A percentile compares a stretch with the other conserved stretches of the same genome.
These are phyloP conservation scores for Psilocybe sp. DNA, from an alignment of 768 basidiomycete genomes.

Conservation along the genomic window DNA sequence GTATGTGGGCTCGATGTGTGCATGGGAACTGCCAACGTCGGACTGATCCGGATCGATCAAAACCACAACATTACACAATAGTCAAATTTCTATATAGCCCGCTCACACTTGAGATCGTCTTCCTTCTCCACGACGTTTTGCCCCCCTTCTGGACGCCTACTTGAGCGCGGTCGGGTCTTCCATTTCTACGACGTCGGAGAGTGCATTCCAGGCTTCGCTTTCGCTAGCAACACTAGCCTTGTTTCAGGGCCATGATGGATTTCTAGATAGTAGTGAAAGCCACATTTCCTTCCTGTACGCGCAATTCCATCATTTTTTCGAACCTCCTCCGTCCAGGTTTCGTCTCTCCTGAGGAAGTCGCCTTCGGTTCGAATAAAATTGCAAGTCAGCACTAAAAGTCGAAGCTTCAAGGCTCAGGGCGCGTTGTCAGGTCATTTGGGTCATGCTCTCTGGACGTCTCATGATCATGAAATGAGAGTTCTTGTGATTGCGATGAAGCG, in stretches of 20 bases:
- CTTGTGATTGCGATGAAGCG: too few species aligned
- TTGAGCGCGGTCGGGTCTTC: conserved; percentile 33
- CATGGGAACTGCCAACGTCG: too few species aligned
- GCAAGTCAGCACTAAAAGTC: too few species aligned
- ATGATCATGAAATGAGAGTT: too few species aligned
- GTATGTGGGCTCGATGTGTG: too few species aligned
- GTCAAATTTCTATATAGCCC: not conserved
- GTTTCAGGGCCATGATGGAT: conserved; percentile 54
- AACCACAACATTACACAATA: not conserved
- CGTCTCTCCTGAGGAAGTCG: not conserved
- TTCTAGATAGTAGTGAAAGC: conserved; percentile 77
- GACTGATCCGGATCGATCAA: too few species aligned
- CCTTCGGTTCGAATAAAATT: not conserved
- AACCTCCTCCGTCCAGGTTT: not conserved
- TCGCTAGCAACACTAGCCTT: conserved; percentile 74
- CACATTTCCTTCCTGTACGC: conserved; percentile 30
- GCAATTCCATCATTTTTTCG: not conserved
- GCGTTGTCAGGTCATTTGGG: too few species aligned
- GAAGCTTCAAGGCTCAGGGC: too few species aligned
- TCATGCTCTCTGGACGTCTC: too few species aligned
- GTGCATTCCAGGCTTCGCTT: conserved; percentile 51
- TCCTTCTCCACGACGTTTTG: conserved; percentile 21
- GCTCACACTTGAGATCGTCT: too few species aligned
- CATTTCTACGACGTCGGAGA: conserved; percentile 44
- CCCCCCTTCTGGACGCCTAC: conserved; percentile 29